Evolutionary conservation across 208 protist species (phyloP).

Genomic region (Leishmania guyanensis): DNA sequence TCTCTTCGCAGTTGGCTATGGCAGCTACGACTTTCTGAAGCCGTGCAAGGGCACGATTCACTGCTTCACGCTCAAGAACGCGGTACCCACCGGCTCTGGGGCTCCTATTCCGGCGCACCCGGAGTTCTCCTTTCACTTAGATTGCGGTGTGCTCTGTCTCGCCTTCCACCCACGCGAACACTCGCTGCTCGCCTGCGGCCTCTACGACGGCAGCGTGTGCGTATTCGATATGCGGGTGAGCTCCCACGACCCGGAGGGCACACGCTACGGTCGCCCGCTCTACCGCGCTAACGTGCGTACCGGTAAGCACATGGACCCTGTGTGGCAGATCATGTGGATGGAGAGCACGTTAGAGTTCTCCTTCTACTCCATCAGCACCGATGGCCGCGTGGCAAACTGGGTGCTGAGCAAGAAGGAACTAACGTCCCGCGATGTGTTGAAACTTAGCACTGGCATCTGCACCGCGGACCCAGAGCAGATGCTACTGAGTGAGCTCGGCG

Average conservation of each 20-base stretch:
- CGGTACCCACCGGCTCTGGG: conserved; percentile 70
- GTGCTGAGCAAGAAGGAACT: conserved; percentile 95
- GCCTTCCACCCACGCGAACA: conserved; percentile 94
- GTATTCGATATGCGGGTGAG: conserved; percentile 93
- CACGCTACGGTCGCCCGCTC: conserved; percentile 78
- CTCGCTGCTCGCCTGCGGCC: conserved; percentile 93
- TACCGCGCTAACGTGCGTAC: conserved; percentile 92
- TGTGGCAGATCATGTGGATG: conserved; percentile 95
- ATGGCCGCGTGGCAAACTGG: conserved; percentile 96
- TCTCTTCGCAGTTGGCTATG: conserved; percentile 97
- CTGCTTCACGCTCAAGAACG: conserved; percentile 98
- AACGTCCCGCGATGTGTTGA: conserved; percentile 93
- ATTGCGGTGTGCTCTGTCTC: conserved; percentile 96
- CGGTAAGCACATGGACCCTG: conserved; percentile 97
- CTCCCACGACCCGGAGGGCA: conserved; percentile 35
- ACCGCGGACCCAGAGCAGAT: conserved; percentile 84
- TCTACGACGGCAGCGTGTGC: conserved; percentile 96
- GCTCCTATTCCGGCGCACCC: conserved; percentile 81
- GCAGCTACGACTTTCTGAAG: conserved; percentile 98
- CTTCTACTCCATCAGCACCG: conserved; percentile 96
- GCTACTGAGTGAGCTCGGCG: conserved; percentile 89
- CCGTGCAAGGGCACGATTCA: conserved; percentile 93
- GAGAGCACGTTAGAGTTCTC: conserved; percentile 64
- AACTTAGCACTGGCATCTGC: conserved; percentile 72
- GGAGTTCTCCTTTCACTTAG: conserved; percentile 91